These are phyloP conservation scores for Trichoderma sp. DNA, from an alignment of 2,329 filamentous ascomycete species.

Conservation along the genomic window DNA sequence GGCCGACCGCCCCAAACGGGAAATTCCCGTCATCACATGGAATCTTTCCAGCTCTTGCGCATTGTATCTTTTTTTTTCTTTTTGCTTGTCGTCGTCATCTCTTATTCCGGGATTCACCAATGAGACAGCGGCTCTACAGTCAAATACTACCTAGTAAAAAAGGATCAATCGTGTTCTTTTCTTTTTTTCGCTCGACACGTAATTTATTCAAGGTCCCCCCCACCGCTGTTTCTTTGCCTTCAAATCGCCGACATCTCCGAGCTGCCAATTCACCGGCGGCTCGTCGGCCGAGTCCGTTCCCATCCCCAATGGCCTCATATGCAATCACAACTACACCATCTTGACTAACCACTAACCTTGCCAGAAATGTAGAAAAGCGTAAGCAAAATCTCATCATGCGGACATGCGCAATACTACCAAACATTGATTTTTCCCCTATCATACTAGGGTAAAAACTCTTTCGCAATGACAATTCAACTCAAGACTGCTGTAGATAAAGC, in stretches of 20 bases:
- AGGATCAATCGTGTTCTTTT: too few species aligned
- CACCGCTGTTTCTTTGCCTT: too few species aligned
- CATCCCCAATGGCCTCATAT: neutral
- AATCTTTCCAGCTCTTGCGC: neutral
- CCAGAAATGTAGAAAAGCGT: neutral
- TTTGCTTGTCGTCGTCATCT: neutral
- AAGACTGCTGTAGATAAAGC: neutral
- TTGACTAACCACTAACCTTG: neutral
- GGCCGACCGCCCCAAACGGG: neutral
- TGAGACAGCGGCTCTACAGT: neutral
- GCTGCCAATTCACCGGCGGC: neutral
- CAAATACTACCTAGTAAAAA: neutral
- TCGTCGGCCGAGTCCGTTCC: neutral
- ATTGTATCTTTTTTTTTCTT: too few species aligned
- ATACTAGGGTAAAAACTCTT: neutral
- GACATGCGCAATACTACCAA: neutral
- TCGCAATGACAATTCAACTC: neutral
- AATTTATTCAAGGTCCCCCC: neutral
- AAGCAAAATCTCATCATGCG: neutral
- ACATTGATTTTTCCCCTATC: neutral
- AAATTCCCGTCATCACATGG: conserved; percentile 14
- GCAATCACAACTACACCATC: neutral
- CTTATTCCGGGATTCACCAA: neutral
- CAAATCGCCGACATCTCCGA: neutral
- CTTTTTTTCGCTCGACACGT: too few species aligned